Evolutionary conservation across 805 yeast genomes (phyloP).

Genomic region (Myxozyma melibiosi): DNA sequence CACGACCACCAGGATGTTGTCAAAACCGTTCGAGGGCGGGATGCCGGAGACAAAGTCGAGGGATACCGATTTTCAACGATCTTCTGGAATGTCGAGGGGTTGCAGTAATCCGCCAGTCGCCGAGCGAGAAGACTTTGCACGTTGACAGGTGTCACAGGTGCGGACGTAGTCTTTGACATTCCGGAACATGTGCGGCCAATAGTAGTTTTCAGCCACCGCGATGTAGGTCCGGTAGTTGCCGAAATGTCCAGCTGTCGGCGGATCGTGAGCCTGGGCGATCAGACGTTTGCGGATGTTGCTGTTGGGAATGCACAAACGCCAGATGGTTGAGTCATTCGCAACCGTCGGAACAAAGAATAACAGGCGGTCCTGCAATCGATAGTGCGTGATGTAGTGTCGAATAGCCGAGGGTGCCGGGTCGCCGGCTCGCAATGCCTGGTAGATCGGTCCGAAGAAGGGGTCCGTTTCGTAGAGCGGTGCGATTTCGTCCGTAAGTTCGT

Average conservation of each 20-base stretch:
- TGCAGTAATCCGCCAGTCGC: constrained; percentile 16
- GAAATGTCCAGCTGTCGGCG: constrained; percentile 4
- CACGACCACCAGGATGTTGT: constrained; percentile 32
- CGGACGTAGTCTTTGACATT: constrained; percentile 5
- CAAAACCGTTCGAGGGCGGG: constrained; percentile 13
- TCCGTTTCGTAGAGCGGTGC: no score
- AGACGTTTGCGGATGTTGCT: background rate
- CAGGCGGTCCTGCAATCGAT: background rate
- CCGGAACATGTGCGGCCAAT: constrained; percentile 21
- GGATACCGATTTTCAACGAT: constrained; percentile 16
- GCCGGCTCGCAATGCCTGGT: background rate
- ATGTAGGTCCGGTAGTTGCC: constrained; percentile 8
- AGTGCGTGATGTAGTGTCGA: background rate
- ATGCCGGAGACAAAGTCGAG: constrained; percentile 34
- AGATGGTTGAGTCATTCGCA: background rate
- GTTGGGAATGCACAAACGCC: constrained; percentile 6
- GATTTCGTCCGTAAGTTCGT: no score
- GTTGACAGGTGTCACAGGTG: constrained; percentile 26
- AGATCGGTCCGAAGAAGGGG: background rate
- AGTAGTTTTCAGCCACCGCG: background rate
- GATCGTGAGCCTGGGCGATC: constrained; percentile 1
- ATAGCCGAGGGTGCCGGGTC: background rate
- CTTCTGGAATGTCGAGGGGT: constrained; percentile 26
- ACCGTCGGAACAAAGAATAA: background rate
- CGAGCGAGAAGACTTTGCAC: background rate